Evolutionary conservation across 768 basidiomycete species (phyloP), one percentile per base, ranked within the genome.

Genomic region (Thelephora ganbajun): DNA sequence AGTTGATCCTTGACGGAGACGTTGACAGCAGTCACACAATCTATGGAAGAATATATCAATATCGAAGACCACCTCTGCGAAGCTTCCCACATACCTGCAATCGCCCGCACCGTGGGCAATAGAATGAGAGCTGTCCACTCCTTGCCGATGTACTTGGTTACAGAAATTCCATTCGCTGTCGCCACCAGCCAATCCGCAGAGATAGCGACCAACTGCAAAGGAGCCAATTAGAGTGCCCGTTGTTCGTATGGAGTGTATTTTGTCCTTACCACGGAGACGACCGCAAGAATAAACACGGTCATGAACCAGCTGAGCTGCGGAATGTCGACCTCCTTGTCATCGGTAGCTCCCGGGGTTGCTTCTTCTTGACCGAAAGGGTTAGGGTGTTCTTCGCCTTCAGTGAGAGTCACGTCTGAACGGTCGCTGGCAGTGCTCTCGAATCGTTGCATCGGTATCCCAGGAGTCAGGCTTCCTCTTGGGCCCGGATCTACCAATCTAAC

Each of bases 61-160:
- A 4, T 30, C 26, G 26, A 30, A 4, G 26, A 9, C 26, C 9
- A 30, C 18, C 34, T 41, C 16, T 6, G 12, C 11, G 23, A 46
- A 20, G 46, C 48, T 11, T 20, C 13, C 16, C n/a, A 49, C 64
- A 37, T 42, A 83, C 85, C 85, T 58, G 87, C 83, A 33, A 89
- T 69, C 12, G 82, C 83, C 33, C 78, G 83, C 35, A 93, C 83
- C 14, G 82, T 80, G 2, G 93, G 93, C 9, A 97, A 72, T 12
- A 98, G 60, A 54, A 98, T 89, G 33, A 97, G 66, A 13, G 81
- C 91, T 49, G 93, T 72, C 80, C 89, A 98, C 60, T 91, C 84
- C 53, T 86, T 85, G 57, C 77, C 82, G 51, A 98, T 76, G 3
- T 69, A 3, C 5, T 51, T 51, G 11, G 50, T 69, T 6, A 51